Conservation (phyloP, 2,329 filamentous ascomycete genomes). For the Aphanocladium album region DNA sequence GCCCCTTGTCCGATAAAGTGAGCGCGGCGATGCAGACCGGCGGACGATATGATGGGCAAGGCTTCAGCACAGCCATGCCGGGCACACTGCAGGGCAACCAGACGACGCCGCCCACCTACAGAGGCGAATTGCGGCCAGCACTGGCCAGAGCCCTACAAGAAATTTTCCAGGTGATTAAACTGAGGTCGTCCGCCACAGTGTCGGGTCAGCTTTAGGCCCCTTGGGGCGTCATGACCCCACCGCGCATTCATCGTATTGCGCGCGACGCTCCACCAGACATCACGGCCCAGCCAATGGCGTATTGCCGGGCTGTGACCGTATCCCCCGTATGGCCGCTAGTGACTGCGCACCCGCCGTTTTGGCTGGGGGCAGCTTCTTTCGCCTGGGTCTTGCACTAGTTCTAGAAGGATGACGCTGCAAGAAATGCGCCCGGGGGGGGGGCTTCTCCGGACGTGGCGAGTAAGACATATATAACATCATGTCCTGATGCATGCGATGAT, state of each 20-base stretch:
- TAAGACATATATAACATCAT: neutral
- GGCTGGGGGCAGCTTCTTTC: no score
- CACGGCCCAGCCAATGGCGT: neutral
- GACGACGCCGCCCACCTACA: no score
- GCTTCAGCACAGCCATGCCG: slow-evolving; percentile 5
- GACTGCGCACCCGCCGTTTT: neutral
- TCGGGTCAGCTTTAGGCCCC: neutral
- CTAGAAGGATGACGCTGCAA: neutral
- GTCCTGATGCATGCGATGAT: neutral
- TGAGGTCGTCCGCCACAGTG: no score
- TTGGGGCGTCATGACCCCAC: neutral
- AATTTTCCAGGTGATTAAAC: no score
- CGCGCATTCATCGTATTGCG: slow-evolving; percentile 15
- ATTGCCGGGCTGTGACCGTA: neutral
- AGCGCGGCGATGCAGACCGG: neutral
- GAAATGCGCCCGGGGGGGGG: neutral
- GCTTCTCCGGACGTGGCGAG: neutral
- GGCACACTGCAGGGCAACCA: neutral
- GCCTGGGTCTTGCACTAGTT: neutral
- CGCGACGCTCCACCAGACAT: neutral
- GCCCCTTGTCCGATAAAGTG: neutral
- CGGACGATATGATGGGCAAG: neutral
- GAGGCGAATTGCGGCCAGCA: no score
- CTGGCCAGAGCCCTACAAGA: no score
- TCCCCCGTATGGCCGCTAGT: slow-evolving; percentile 6